Base-by-base conservation (phyloP, 2,329 filamentous ascomycete genomes). In the Talaromyces pinophilus region DNA sequence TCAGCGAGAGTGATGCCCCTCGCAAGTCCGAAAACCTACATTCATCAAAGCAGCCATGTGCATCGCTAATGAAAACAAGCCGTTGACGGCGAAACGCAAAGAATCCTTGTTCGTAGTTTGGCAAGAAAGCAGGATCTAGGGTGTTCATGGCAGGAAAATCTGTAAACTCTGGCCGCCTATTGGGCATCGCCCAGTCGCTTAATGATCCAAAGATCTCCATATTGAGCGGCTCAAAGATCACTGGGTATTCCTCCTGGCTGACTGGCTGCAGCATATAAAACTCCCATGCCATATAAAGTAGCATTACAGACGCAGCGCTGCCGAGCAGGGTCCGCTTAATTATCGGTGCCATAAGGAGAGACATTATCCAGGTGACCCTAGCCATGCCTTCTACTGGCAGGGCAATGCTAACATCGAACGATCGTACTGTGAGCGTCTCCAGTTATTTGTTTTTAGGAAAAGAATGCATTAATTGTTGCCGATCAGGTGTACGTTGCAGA, bases 11-110 rank as follows among this genome's bases (percentile, higher is more conserved):
- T 11, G 10, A 13, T 48, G 44, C 19, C n/a, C 17, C n/a, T 42
- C 57, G 67, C 62, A 48, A 22, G 19, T 25, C n/a, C n/a, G 11
- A 13, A 48, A 42, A 44, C 75, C 83, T 79, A 75, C 92, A 83
- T 68, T 92, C 86, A 11, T 85, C 76, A 71, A 87, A 87, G 82
- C 95, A 95, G 61, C 95, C 95, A 80, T 98, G 94, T 15, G 98
- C 92, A 79, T 99, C 95, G 63, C 95, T 94, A 40, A 98, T 83
- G 68, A 98, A 83, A 42, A 98, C 82, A 25, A 99, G 81, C n/a
- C 85, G 87, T 22, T 80, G 50, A 22, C 50, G 19, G 19, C 44
- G n/a, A 48, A 22, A 48, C 13, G 52, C 46, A 7, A 28, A 25
- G n/a, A 19, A 17, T 2, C 28, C 19, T 33, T 13, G 30, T 17